These are phyloP conservation scores for Martensiomyces pterosporus DNA, from an alignment of 192 early-diverging fungal genomes.

Conservation along the genomic window DNA sequence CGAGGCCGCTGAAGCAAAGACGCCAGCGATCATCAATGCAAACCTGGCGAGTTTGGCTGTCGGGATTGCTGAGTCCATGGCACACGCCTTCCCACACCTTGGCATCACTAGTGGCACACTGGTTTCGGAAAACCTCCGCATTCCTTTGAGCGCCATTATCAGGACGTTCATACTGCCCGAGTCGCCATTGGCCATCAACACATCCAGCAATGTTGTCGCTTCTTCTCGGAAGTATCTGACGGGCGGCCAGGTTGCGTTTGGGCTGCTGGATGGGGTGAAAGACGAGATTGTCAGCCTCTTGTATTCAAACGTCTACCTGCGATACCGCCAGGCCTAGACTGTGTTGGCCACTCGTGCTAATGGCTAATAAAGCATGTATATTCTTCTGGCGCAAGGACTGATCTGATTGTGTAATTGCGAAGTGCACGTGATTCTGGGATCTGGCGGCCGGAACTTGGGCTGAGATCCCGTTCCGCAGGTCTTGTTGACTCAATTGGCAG, in stretches of 20 bases:
- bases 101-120: constrained; percentile 1
- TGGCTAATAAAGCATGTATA: too few relatives aligned
- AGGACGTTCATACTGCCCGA: constrained; percentile 29
- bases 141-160: constrained; percentile 15
- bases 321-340: too few relatives aligned
- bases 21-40: too few relatives aligned
- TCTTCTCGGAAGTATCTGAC: background rate
- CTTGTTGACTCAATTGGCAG: constrained; percentile 30
- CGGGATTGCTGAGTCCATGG: constrained; percentile 26
- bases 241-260: background rate
- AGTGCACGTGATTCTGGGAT: too few relatives aligned
- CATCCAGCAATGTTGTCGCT: background rate
- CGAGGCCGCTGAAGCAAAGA: too few relatives aligned
- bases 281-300: background rate
- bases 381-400: too few relatives aligned
- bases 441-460: too few relatives aligned
- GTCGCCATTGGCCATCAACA: constrained; percentile 29
- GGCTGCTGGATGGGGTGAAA: background rate
- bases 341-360: too few relatives aligned
- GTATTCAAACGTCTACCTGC: background rate
- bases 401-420: too few relatives aligned
- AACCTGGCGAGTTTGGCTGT: constrained; percentile 7
- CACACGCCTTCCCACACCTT: constrained; percentile 11
- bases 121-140: constrained; percentile 18
- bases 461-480: background rate